A percentile compares a stretch with the other conserved stretches of the same genome.
Conservation (phyloP, 169 alveolate species). For the Cyclospora cayetanensis region DNA sequence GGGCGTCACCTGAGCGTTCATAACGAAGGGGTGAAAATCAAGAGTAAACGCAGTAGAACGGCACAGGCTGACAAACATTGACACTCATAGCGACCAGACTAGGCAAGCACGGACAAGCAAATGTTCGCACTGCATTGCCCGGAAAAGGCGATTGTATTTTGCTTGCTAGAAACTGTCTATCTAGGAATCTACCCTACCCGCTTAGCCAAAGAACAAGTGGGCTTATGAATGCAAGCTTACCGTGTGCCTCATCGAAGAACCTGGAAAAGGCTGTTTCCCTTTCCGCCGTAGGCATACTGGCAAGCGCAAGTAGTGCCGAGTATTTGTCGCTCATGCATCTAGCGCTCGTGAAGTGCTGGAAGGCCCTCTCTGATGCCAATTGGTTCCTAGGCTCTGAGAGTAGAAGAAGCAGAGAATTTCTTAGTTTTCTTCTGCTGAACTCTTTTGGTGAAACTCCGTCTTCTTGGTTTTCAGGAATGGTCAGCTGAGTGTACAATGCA, state of each 20-base stretch:
- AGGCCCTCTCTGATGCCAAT: conserved; percentile 36
- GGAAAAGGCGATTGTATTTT: neutral
- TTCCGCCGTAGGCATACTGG: neutral
- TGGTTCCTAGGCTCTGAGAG: conserved; percentile 52
- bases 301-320: conserved; percentile 46
- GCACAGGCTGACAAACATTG: neutral
- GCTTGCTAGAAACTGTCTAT: neutral
- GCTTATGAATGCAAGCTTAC: neutral
- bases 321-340: conserved; percentile 68
- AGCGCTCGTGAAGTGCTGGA: conserved; percentile 32
- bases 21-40: neutral
- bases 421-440: conserved; percentile 71
- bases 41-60: neutral
- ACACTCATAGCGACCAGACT: neutral
- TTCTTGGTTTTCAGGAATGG: conserved; percentile 50
- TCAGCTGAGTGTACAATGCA: conserved; percentile 66
- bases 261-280: conserved; percentile 38
- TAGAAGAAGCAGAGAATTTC: conserved; percentile 70
- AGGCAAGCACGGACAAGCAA: neutral
- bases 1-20: conserved; percentile 50
- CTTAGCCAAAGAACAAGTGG: neutral
- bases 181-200: neutral
- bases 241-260: conserved; percentile 65
- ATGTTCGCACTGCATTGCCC: neutral
- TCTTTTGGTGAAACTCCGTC: conserved; percentile 19